Evolutionary conservation across 2,329 filamentous ascomycete species (phyloP).

Genomic region (Penicillium frequentans): DNA sequence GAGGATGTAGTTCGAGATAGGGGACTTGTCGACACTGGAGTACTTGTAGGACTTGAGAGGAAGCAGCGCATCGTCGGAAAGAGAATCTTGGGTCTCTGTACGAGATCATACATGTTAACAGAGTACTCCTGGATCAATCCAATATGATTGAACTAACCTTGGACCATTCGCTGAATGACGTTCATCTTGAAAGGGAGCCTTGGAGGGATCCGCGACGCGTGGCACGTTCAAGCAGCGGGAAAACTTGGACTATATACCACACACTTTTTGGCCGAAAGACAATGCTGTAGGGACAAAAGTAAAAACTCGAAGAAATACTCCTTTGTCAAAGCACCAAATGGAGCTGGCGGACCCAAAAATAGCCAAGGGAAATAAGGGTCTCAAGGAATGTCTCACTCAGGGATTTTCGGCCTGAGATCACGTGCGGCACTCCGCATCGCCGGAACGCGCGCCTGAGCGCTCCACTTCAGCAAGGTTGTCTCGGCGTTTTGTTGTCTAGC

Average conservation of each 20-base stretch:
- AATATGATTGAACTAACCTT: slow-evolving; percentile 29
- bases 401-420: slow-evolving; percentile 22
- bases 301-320: not conserved
- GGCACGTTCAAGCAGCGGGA: slow-evolving; percentile 4
- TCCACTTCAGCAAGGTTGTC: slow-evolving; percentile 8
- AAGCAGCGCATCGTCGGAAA: slow-evolving; percentile 86
- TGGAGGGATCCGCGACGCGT: slow-evolving; percentile 12
- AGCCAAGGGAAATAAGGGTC: slow-evolving; percentile 3
- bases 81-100: slow-evolving; percentile 51
- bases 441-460: slow-evolving; percentile 19
- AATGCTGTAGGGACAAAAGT: not conserved
- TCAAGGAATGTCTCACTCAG: slow-evolving; percentile 12
- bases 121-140: not conserved
- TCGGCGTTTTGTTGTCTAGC: not conserved
- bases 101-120: not conserved
- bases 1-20: slow-evolving; percentile 88
- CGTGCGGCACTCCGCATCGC: slow-evolving; percentile 21
- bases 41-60: slow-evolving; percentile 98
- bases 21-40: slow-evolving; percentile 93
- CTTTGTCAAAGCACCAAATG: slow-evolving; percentile 1
- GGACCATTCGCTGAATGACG: slow-evolving; percentile 34
- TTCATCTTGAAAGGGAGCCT: slow-evolving; percentile 25
- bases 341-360: slow-evolving; percentile 4
- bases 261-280: not conserved
- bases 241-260: not conserved